Percentiles rank a stretch among this genome's conserved stretches.
Conservation (phyloP, 2,329 filamentous ascomycete genomes). For the Sporothrix phasma region DNA sequence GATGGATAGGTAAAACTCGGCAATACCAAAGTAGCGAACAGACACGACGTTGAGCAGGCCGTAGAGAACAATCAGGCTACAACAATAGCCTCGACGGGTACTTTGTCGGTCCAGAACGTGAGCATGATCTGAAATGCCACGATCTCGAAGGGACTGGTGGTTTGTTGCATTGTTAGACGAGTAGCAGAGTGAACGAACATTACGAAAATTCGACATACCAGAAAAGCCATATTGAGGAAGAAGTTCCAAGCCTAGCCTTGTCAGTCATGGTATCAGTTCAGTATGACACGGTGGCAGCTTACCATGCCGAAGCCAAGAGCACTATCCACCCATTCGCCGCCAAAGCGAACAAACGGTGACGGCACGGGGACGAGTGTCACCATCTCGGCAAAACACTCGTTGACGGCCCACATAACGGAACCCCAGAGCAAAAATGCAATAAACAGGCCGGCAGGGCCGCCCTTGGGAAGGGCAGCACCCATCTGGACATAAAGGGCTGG, state of each 20-base stretch:
- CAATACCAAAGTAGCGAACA: slow-evolving; percentile 16
- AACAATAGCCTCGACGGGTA: slow-evolving; percentile 29
- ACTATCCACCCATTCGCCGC: slow-evolving; percentile 29
- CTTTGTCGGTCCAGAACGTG: slow-evolving; percentile 43
- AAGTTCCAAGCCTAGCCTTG: slow-evolving; percentile 37
- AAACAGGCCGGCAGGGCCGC: slow-evolving; percentile 49
- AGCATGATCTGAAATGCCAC: slow-evolving; percentile 49
- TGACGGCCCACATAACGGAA: slow-evolving; percentile 48
- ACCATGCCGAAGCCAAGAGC: slow-evolving; percentile 34
- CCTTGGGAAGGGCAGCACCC: slow-evolving; percentile 46
- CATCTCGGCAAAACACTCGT: slow-evolving; percentile 56
- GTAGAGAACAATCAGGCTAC: slow-evolving; percentile 16
- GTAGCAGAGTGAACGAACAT: neutral
- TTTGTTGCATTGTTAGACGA: neutral
- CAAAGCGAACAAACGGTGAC: slow-evolving; percentile 69
- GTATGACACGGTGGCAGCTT: neutral
- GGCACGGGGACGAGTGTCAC: slow-evolving; percentile 67
- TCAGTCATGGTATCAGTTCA: neutral
- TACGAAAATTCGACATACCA: neutral
- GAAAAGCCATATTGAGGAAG: slow-evolving; percentile 41
- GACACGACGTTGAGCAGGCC: slow-evolving; percentile 5
- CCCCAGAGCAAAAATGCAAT: slow-evolving; percentile 50
- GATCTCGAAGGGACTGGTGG: slow-evolving; percentile 32
- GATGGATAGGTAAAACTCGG: slow-evolving; percentile 16
- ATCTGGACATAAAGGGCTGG: slow-evolving; percentile 48